These are phyloP conservation scores for Penicillium nucicola DNA, from an alignment of 495 filamentous ascomycete genomes.

Conservation along the genomic window DNA sequence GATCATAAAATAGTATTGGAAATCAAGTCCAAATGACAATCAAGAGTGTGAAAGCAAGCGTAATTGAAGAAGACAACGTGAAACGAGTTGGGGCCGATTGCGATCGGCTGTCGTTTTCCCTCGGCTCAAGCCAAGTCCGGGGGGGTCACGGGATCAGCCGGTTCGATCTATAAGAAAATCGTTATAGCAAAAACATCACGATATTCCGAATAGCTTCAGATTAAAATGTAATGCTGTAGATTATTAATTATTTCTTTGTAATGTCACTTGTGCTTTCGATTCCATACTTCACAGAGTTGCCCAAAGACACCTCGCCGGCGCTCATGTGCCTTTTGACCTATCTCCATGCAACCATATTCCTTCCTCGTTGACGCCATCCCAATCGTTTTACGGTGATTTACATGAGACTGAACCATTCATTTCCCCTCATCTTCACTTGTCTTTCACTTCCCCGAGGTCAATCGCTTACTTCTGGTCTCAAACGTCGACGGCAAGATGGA, in stretches of 20 bases:
- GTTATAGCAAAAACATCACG: background rate
- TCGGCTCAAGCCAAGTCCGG: constrained; percentile 31
- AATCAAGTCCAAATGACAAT: background rate
- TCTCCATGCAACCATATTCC: no score
- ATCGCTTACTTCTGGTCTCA: background rate
- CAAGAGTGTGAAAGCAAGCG: background rate
- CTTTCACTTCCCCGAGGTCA: background rate
- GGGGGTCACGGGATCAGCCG: constrained; percentile 28
- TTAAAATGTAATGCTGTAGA: background rate
- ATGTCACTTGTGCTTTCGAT: no score
- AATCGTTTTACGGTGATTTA: background rate
- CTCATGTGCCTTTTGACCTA: no score
- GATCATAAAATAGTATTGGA: background rate
- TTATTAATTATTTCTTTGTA: no score
- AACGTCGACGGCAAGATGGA: constrained; percentile 55
- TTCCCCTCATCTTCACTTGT: background rate
- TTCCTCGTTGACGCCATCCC: no score
- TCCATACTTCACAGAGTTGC: no score
- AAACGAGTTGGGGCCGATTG: constrained; percentile 15
- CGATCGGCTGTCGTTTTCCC: constrained; percentile 32
- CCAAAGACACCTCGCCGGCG: no score
- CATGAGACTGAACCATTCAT: background rate
- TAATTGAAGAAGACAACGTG: constrained; percentile 15
- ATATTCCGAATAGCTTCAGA: no score
- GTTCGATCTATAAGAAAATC: background rate